phyloP scores from a whole-genome alignment of 805 yeast genomes.

The Starmera quercuum region DNA sequence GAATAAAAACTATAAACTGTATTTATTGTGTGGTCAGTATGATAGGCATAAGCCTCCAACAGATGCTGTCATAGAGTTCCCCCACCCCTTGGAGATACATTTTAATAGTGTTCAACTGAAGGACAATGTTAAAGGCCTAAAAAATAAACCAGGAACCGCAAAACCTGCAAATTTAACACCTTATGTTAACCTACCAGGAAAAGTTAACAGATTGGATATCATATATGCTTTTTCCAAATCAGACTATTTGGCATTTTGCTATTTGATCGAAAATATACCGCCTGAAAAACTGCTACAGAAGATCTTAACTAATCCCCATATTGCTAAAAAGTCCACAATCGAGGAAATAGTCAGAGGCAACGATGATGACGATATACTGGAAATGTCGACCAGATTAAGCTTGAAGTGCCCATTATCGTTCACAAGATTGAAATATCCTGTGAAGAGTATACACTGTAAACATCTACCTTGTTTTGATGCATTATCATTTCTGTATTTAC shows the following conservation, averaged over 20 bases:
- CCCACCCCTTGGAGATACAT: slow-evolving; percentile 60
- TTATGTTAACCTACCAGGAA: slow-evolving; percentile 24
- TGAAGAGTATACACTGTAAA: slow-evolving; percentile 59
- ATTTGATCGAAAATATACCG: slow-evolving; percentile 44
- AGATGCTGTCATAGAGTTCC: slow-evolving; percentile 48
- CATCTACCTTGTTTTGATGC: slow-evolving; percentile 92
- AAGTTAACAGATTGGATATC: slow-evolving; percentile 38
- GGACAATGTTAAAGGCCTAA: slow-evolving; percentile 64
- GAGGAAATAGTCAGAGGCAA: slow-evolving; percentile 35
- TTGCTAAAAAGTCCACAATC: slow-evolving; percentile 43
- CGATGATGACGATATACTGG: slow-evolving; percentile 65
- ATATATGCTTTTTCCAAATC: slow-evolving; percentile 51
- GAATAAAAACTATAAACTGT: slow-evolving; percentile 30
- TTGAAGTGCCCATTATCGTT: slow-evolving; percentile 77
- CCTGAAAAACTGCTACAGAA: slow-evolving; percentile 33
- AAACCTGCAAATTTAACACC: slow-evolving; percentile 74
- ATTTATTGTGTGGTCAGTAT: slow-evolving; percentile 47
- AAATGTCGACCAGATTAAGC: slow-evolving; percentile 57
- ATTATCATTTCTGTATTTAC: slow-evolving; percentile 61
- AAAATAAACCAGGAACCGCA: slow-evolving; percentile 70
- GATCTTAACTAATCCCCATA: slow-evolving; percentile 40
- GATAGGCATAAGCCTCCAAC: slow-evolving; percentile 15
- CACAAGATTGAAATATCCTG: slow-evolving; percentile 63
- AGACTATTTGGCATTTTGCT: slow-evolving; percentile 45
- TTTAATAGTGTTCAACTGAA: slow-evolving; percentile 45